phyloP scores from a whole-genome alignment of 1,284 basidiomycete genomes.

The Malassezia brasiliensis region DNA sequence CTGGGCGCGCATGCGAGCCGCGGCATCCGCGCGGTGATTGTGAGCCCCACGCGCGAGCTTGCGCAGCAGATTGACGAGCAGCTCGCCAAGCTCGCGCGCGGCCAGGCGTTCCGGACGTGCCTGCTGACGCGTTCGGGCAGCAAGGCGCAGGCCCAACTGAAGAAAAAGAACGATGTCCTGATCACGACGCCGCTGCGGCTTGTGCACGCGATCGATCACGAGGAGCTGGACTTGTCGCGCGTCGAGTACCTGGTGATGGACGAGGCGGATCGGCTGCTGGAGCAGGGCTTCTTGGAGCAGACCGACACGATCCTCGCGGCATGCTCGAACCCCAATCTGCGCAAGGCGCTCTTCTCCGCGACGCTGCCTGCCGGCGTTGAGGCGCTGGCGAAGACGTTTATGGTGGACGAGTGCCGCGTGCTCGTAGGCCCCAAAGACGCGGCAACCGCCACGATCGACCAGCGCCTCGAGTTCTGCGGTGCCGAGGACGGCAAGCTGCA shows the following conservation, averaged over 20 bases:
- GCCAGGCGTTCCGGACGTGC: constrained; percentile 29
- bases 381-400: constrained; percentile 72
- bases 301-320: constrained; percentile 75
- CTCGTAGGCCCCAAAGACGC: constrained; percentile 59
- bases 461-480: constrained; percentile 79
- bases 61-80: constrained; percentile 45
- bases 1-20: constrained; percentile 22
- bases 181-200: constrained; percentile 45
- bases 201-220: constrained; percentile 38
- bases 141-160: constrained; percentile 16
- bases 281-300: constrained; percentile 75
- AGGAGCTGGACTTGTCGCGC: constrained; percentile 33
- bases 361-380: constrained; percentile 84
- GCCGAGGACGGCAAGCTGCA: constrained; percentile 83
- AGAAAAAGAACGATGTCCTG: constrained; percentile 32
- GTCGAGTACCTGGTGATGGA: constrained; percentile 38
- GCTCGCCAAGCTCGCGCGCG: constrained; percentile 23
- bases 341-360: constrained; percentile 86
- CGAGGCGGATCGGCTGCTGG: constrained; percentile 57
- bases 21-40: constrained; percentile 37
- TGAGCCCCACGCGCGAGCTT: constrained; percentile 43
- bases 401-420: constrained; percentile 50
- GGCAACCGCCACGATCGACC: constrained; percentile 65
- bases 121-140: constrained; percentile 24
- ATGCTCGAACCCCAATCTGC: constrained; percentile 63